Evolutionary conservation across 1,284 basidiomycete genomes (phyloP), one percentile per base, ranked within the genome.

Genomic region (Boletellus deceptivus): DNA sequence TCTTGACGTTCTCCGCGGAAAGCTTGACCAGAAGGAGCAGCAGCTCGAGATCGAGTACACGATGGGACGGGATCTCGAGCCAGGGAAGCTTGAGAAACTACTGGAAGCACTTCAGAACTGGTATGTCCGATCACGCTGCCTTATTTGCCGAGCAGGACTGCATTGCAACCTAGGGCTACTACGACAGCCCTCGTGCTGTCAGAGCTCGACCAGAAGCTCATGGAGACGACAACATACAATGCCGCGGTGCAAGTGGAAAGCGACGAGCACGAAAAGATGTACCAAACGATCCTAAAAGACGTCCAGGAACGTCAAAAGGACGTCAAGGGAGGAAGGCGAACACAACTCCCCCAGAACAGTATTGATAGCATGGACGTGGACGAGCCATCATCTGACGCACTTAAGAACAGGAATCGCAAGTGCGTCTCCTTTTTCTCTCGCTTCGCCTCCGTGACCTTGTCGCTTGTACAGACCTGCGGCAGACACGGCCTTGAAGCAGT

Each of bases 1-100:
- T 68, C 83, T 91, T 35, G 89, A 91, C 60, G 75, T 98, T 43
- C 77, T 98, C 36, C 82, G 83, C 40, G 95, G 92, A 11, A 93
- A 91, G 61, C 84, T 99, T 44, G 91, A 98, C 69, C 94, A 98
- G 72, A 90, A 91, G 62, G 80, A 88, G 58, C 80, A 84, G 53
- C 83, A 91, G 55, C 78, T 98, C 53, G 89, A 96, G 65, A 84
- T 98, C 27, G 91, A 96, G 67, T 92, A 90, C 63, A 91, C 89
- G 0, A 85, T 93, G 72, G 95, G 95, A 1, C 74, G 96, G 42
- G 95, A 98, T 70, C 73, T 98, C 16, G 78, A 83, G 50, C 81
- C 83, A 0, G 82, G 81, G 1, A 82, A 83, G 57, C 64, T 93
- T 14, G 79, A 82, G 44, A 68, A 70, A 10, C 64, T 93, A 2